These are phyloP conservation scores for Rhizoclosmatium hyalinum DNA, from an alignment of 371 early-diverging fungal species.

Conservation along the genomic window DNA sequence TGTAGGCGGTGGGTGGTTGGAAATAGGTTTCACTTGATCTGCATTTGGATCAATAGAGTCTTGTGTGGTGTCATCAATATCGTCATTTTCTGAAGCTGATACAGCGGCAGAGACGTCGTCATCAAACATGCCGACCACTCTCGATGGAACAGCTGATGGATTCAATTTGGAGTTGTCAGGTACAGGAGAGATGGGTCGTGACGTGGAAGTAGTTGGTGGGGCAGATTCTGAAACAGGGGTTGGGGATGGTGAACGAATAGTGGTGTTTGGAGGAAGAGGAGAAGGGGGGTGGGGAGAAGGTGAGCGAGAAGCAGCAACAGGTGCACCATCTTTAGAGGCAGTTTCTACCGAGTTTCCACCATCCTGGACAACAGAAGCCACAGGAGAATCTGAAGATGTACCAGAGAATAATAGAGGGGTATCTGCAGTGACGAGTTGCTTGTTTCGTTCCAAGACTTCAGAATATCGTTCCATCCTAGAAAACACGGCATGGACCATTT, in stretches of 20 bases:
- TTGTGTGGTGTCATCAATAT: neutral
- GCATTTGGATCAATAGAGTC: neutral
- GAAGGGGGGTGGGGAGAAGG: neutral
- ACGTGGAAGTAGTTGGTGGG: neutral
- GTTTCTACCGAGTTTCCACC: neutral
- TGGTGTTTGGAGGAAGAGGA: too few species aligned
- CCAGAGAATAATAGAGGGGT: too few species aligned
- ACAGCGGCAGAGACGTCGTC: conserved; percentile 10
- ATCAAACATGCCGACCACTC: conserved; percentile 30
- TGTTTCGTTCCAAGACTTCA: conserved; percentile 39
- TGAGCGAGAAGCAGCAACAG: neutral
- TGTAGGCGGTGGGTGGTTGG: neutral
- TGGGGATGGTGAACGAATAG: neutral
- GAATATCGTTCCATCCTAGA: conserved; percentile 60
- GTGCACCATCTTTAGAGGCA: neutral
- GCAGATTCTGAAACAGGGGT: neutral
- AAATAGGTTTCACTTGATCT: neutral
- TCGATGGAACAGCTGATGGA: neutral
- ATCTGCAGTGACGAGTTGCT: neutral
- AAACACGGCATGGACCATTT: conserved; percentile 61
- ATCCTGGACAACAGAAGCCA: neutral
- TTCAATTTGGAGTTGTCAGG: neutral
- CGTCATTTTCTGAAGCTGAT: neutral
- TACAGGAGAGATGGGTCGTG: neutral
- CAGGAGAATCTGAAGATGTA: neutral